A percentile compares a stretch with the other conserved stretches of the same genome.
phyloP scores from a whole-genome alignment of 108 stramenopile genomes.

The Cafeteria roenbergensis region DNA sequence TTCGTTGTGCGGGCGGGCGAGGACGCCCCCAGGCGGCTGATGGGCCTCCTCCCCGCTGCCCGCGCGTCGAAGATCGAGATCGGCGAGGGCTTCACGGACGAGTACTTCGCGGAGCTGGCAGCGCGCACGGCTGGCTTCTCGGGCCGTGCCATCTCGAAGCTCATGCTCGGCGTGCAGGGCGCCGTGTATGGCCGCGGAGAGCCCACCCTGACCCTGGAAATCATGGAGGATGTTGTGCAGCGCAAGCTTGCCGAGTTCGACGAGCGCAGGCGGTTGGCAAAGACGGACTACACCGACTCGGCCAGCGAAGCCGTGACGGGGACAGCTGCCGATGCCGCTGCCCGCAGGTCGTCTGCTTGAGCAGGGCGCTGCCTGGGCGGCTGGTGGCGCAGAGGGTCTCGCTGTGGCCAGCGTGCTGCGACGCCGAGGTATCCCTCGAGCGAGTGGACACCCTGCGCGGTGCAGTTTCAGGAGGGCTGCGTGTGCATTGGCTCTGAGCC shows the following conservation, averaged over 20 bases:
- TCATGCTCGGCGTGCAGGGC: slow-evolving; percentile 96
- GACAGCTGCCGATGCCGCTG: too few relatives aligned
- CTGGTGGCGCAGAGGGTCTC: too few relatives aligned
- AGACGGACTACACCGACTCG: too few relatives aligned
- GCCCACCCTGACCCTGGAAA: slow-evolving; percentile 4
- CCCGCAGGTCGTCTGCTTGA: too few relatives aligned
- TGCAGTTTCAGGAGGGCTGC: too few relatives aligned
- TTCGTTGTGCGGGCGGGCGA: slow-evolving; percentile 56
- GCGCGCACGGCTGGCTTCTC: slow-evolving; percentile 75
- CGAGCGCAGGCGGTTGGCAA: too few relatives aligned
- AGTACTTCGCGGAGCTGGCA: slow-evolving; percentile 68
- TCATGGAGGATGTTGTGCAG: slow-evolving; percentile 1
- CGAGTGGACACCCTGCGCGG: too few relatives aligned
- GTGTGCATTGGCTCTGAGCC: too few relatives aligned
- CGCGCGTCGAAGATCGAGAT: slow-evolving; percentile 39
- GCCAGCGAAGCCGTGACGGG: too few relatives aligned
- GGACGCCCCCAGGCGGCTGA: slow-evolving; percentile 42
- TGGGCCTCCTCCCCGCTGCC: slow-evolving; percentile 20
- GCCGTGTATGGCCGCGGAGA: slow-evolving; percentile 70
- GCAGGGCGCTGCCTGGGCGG: too few relatives aligned
- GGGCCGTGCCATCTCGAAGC: slow-evolving; percentile 90
- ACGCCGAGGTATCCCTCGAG: too few relatives aligned
- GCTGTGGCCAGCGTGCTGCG: too few relatives aligned
- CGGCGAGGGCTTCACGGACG: slow-evolving; percentile 61
- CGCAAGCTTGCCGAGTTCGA: neutral